Percentiles rank a stretch among this genome's conserved stretches.
phyloP scores from a whole-genome alignment of 1,284 basidiomycete species.

The Phellinidium pouzarii region DNA sequence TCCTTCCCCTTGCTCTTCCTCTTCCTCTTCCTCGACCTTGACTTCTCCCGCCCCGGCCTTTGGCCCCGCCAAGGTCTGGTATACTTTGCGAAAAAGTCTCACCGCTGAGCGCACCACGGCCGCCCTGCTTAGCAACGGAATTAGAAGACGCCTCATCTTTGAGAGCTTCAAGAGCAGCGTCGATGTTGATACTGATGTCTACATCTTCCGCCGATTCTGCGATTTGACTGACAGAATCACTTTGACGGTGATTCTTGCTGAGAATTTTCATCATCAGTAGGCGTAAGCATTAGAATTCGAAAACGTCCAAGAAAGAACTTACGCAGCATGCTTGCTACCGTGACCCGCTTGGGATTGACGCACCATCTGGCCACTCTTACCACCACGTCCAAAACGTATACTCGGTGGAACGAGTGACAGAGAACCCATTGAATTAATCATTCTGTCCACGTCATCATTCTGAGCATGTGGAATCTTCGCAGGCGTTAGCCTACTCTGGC shows the following conservation, averaged over 20 bases:
- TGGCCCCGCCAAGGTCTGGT: slow-evolving; percentile 2
- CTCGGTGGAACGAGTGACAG: slow-evolving; percentile 63
- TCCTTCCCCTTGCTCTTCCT: slow-evolving; percentile 4
- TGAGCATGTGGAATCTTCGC: background rate
- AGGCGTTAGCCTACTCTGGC: background rate
- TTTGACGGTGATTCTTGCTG: background rate
- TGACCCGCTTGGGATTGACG: slow-evolving; percentile 1
- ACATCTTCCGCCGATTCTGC: background rate
- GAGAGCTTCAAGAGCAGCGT: slow-evolving; percentile 16
- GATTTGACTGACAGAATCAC: background rate
- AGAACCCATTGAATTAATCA: slow-evolving; percentile 46
- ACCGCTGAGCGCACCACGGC: background rate
- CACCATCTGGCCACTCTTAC: slow-evolving; percentile 23
- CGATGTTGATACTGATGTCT: slow-evolving; percentile 16
- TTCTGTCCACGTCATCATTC: slow-evolving; percentile 34
- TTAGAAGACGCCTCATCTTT: slow-evolving; percentile 7
- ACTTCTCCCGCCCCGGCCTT: slow-evolving; percentile 9
- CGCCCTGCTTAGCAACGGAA: slow-evolving; percentile 1
- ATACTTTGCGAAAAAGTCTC: no score
- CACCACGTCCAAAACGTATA: slow-evolving; percentile 66
- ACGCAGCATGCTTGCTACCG: background rate
- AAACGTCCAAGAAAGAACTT: background rate
- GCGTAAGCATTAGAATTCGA: background rate
- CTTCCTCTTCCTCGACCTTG: slow-evolving; percentile 5
- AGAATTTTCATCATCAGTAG: background rate